Base-by-base conservation (phyloP, 2,329 filamentous ascomycete species). In the Colletotrichum siamense region DNA sequence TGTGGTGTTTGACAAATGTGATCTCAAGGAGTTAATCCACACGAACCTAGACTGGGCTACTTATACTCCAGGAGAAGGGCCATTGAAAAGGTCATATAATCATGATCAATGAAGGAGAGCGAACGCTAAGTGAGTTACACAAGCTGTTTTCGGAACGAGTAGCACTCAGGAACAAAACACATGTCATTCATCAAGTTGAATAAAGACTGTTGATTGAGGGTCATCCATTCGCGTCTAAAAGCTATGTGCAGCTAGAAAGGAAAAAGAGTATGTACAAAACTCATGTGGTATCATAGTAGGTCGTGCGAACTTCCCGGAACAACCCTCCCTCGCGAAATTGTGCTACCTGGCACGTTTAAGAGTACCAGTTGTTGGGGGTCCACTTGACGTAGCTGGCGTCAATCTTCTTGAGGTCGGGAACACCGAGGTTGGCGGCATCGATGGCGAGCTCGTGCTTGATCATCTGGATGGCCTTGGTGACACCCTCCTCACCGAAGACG, bases 401-500 rank as follows among this genome's bases (percentile, higher is more conserved):
- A 59, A 87, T 83, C 77, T 84, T 80, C 70, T 84, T 81, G 66
- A 88, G 76, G 74, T 86, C 81, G 8, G 80, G 77, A 7, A 87
- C 83, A 68, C 86, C 86, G n/a, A 88, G 79, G 81, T 87, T 88
- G 13, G 83, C 85, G 15, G 85, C 85, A 74, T 88, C 86, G 70
- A 86, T 83, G 39, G 83, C 81, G 70, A 91, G 82, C 84, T 91
- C 89, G 72, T 86, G 83, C 84, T 88, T 89, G 78, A 91, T 81
- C 13, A 91, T 84, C 10, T 81, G 59, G 62, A 86, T 82, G 34
- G 82, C 86, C 81, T 85, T 86, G 79, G 85, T 81, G 4, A 91
- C 87, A 61, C 90, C 89, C 9, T 86, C 85, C 63, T 84, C 81
- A 8, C 89, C 90, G 76, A 86, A 91, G 62, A 89, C 81, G 81